These are phyloP conservation scores for Phytophthora syringae DNA, from an alignment of 352 stramenopile species.

Conservation along the genomic window DNA sequence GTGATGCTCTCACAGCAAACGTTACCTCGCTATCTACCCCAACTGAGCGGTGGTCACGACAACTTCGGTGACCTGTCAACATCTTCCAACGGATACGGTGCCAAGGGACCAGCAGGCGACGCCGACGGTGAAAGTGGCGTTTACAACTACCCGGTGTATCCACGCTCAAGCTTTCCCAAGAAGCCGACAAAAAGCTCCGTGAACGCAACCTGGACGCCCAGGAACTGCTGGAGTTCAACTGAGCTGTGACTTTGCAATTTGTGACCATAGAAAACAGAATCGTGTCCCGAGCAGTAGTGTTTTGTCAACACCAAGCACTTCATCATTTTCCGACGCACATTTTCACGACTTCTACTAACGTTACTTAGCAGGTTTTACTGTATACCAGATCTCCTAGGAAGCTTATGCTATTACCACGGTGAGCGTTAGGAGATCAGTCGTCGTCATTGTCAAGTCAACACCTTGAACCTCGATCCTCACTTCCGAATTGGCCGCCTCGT, in stretches of 20 bases:
- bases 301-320: constrained; percentile 28
- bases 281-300: constrained; percentile 13
- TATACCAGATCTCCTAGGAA: too few relatives aligned
- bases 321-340: too few relatives aligned
- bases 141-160: constrained; percentile 71
- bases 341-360: too few relatives aligned
- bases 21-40: constrained; percentile 51
- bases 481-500: constrained; percentile 8
- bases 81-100: constrained; percentile 19
- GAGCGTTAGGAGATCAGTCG: too few relatives aligned
- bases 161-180: constrained; percentile 41
- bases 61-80: constrained; percentile 24
- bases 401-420: too few relatives aligned
- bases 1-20: constrained; percentile 41
- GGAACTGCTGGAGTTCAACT: constrained; percentile 64
- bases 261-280: constrained; percentile 22
- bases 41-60: constrained; percentile 42
- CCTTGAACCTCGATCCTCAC: constrained; percentile 22
- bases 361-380: too few relatives aligned
- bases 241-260: constrained; percentile 31
- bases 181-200: constrained; percentile 59
- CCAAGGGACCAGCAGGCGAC: constrained; percentile 23
- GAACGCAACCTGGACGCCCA: constrained; percentile 43
- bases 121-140: constrained; percentile 35
- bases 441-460: constrained; percentile 38